Evolutionary conservation across 83 land plant species (phyloP), one percentile per base, ranked within the genome.

Genomic region (Picea engelmannii): DNA sequence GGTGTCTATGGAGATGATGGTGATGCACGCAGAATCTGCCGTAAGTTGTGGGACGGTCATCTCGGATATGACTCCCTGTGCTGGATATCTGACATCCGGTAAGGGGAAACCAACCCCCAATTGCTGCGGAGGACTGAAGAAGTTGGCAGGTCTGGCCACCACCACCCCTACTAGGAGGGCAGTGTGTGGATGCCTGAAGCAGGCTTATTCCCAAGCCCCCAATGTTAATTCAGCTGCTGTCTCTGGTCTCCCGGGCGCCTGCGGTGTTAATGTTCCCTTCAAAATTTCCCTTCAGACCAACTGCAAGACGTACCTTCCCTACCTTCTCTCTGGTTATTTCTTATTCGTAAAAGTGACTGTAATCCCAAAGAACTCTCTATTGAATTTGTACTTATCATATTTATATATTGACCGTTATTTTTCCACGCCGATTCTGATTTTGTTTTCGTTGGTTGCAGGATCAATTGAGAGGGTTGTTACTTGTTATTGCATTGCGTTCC

Each of bases 151-250:
- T 16, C 61, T n/a, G 17, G 89, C 85, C 61, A 81, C 66, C 47
- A 70, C 81, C 11, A 75, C 80, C 6, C 73, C 79, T 63, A 86
- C 83, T 60, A 67, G 78, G 75, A 70, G 83, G 76, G 77, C 59
- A 23, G 80, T 82, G 15, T 87, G 89, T 79, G 52, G 76, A 23
- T 87, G 89, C 82, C 27, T 87, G 79, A 82, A 84, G 84, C 47
- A 62, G n/a, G 89, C 77, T 0, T 85, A 71, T 38, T 78, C 81
- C 78, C 10, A 62, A 0, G 62, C 83, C 67, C 27, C 84, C 6
- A 84, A 82, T 6, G 81, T 87, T 8, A 71, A 81, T 66, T 82
- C 84, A 27, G 25, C 47, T 73, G 64, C 82, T 69, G 40, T 84
- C 67, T 71, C 76, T 84, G 31, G 77, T 71, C 78, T 87, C 80